These are phyloP conservation scores for Isochrysis galbana DNA, from an alignment of 78 protist genomes.

Conservation along the genomic window DNA sequence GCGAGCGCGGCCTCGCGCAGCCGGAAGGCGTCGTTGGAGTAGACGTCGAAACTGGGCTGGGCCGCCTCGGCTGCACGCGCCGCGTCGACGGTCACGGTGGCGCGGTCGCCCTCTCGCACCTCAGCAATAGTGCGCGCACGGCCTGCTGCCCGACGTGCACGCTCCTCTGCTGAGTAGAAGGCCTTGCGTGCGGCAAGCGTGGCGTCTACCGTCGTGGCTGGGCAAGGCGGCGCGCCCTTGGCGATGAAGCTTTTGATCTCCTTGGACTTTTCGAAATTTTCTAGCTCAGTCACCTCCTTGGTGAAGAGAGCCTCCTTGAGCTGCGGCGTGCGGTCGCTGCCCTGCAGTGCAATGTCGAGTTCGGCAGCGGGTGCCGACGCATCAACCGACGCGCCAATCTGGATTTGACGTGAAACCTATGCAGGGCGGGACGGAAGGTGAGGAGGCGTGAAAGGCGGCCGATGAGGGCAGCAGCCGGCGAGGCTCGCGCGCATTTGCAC, in stretches of 20 bases:
- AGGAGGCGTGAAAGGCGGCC: too few species aligned
- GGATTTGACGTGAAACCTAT: too few species aligned
- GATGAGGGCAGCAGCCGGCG: background rate
- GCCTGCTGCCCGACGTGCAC: background rate
- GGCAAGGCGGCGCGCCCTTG: background rate
- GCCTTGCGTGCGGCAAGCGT: background rate
- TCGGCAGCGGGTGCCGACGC: background rate
- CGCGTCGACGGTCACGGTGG: background rate
- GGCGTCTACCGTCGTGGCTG: background rate
- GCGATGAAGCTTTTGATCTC: background rate
- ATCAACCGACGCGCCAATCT: background rate
- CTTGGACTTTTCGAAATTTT: background rate
- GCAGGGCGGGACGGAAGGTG: too few species aligned
- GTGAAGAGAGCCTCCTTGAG: background rate
- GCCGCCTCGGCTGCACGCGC: background rate
- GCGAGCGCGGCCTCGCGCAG: background rate
- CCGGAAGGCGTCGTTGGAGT: background rate
- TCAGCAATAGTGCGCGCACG: background rate
- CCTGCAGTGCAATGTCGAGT: conserved; percentile 2
- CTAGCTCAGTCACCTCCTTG: background rate
- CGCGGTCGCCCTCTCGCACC: background rate
- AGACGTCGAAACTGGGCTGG: background rate
- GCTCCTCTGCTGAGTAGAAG: background rate
- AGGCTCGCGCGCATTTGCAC: too few species aligned
- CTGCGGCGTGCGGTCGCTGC: background rate